Base-by-base conservation (phyloP, 495 filamentous ascomycete genomes). In the Tuber microsphaerosporum region DNA sequence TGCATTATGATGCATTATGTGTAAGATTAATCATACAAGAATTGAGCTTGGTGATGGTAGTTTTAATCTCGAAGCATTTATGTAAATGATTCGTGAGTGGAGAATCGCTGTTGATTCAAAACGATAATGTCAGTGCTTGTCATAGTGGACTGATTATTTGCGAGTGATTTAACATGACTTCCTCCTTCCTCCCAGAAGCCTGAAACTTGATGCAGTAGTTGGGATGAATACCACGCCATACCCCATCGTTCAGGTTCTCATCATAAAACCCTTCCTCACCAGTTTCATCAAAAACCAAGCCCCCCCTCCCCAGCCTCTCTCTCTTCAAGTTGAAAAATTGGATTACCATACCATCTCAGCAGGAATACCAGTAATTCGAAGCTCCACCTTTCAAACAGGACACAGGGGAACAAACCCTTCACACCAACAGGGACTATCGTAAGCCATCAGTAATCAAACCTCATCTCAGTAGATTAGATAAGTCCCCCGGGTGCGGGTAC, bases 381-480 rank as follows among this genome's bases (percentile, higher is more conserved):
- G 7, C 19, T 20, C 22, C 46, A 22, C 39, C 8, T 12, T 10
- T 9, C 48, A 75, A 37, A 74, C 65, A 31, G 71, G 79, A 43
- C 83, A 84, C 69, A 84, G 71, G 71, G 31, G 72, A 46, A 43
- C 61, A 56, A 12, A 77, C 61, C 75, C 71, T 89, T 87, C 42
- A 85, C 87, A 0, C 86, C 88, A 1, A 89, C 86, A 72, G 83
- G 65, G 2, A 37, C 1, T 2, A 37, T 71, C 73, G 31, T 34
- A 44, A 43, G n/a, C 12, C n/a, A 14, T 16, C 12, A 42, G 20
- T 20, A 70, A 19, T 71, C 43, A 74, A 73, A 45, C 45, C 9
- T 85, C 4, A 84, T 86, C 69, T 80, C 79, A 3, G 34, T 37
- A 37, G 34, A 37, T 37, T 37, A 37, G 34, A 37, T 37, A 37